Percentiles rank a stretch among this genome's conserved stretches.
Conservation (phyloP, 2,329 filamentous ascomycete species). For the Sarocladium kiliense region DNA sequence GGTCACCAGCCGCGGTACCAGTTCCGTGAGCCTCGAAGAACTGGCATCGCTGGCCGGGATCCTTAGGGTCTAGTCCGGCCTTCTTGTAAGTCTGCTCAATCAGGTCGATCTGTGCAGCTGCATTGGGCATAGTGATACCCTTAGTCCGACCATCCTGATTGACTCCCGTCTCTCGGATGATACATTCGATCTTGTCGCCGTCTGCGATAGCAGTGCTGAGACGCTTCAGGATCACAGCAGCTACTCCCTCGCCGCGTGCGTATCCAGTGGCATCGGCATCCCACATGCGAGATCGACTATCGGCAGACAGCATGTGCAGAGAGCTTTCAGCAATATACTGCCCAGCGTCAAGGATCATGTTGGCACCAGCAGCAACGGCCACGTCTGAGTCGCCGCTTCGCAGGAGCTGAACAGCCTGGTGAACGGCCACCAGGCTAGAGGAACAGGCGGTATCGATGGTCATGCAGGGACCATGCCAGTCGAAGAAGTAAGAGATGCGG, state of each 20-base stretch:
- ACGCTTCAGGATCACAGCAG: constrained; percentile 40
- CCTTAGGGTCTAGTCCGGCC: constrained; percentile 28
- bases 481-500: constrained; percentile 28
- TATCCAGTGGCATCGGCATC: constrained; percentile 43
- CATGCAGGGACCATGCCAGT: constrained; percentile 29
- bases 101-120: constrained; percentile 31
- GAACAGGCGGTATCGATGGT: constrained; percentile 36
- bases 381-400: constrained; percentile 23
- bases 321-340: constrained; percentile 11
- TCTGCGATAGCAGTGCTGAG: constrained; percentile 35
- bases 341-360: constrained; percentile 23
- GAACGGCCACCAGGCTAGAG: constrained; percentile 27
- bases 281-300: constrained; percentile 31
- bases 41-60: constrained; percentile 11
- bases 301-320: constrained; percentile 32
- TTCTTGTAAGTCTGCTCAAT: constrained; percentile 31
- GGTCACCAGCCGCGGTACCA: constrained; percentile 26
- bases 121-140: constrained; percentile 34
- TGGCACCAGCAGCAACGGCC: constrained; percentile 28
- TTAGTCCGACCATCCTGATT: constrained; percentile 18
- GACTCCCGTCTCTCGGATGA: constrained; percentile 19
- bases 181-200: constrained; percentile 19
- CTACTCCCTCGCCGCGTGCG: constrained; percentile 46
- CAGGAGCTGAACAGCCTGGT: constrained; percentile 21
- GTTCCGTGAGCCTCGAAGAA: constrained; percentile 42